phyloP scores from a whole-genome alignment of 306 rosid genomes.

The Vigna mungo region DNA sequence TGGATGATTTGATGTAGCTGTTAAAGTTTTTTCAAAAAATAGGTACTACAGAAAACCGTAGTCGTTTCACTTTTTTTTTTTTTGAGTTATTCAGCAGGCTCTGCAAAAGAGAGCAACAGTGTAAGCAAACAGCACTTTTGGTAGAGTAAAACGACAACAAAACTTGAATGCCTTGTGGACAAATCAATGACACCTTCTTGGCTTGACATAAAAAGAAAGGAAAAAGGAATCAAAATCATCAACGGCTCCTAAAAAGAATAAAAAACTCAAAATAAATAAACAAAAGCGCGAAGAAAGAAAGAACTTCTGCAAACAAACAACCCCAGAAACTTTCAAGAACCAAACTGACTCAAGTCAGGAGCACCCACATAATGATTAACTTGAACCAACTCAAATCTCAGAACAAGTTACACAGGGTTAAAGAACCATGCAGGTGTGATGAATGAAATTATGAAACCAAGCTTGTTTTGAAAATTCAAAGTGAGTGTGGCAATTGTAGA shows the following conservation, averaged over 20 bases:
- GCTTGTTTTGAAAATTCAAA: neutral
- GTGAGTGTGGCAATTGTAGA: neutral
- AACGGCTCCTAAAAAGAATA: conserved; percentile 37
- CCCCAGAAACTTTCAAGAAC: neutral
- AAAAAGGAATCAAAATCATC: neutral
- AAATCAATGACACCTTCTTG: conserved; percentile 11
- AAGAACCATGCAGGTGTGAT: neutral
- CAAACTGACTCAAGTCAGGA: neutral
- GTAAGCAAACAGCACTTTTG: conserved; percentile 28
- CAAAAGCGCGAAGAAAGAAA: neutral
- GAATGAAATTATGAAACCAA: neutral
- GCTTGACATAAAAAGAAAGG: conserved; percentile 1
- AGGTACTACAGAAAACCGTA: neutral
- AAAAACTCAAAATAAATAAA: neutral
- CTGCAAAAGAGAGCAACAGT: neutral
- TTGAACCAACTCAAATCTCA: neutral
- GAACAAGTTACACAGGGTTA: neutral
- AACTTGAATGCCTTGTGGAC: conserved; percentile 9
- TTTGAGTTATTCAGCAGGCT: conserved; percentile 12
- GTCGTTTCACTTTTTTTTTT: conserved; percentile 26
- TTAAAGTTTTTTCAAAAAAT: neutral
- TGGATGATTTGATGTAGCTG: conserved; percentile 37
- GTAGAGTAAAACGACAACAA: neutral
- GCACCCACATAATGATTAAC: neutral
- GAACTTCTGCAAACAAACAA: neutral